Base-by-base conservation (phyloP, 352 stramenopile genomes). In the Phytophthora sp. region DNA sequence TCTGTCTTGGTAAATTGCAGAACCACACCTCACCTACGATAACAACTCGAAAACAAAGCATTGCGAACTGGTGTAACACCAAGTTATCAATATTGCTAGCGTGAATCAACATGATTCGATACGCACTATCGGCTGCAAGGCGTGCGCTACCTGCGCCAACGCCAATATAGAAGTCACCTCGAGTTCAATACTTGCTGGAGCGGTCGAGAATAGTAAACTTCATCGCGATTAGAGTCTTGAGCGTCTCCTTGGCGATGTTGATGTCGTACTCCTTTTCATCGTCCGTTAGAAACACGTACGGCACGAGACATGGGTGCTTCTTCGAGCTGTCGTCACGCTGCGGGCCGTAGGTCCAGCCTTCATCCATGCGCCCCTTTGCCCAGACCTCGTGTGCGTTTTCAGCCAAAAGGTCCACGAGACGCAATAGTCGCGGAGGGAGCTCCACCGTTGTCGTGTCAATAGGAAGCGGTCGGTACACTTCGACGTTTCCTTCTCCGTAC, bases 311-410 rank as follows among this genome's bases (percentile, higher is more conserved):
- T 35, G 79, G 82, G 37, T 96, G 87, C 60, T 94, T 94, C 74
- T 94, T 94, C 30, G 72, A 44, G 37, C 74, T 54, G 54, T 96
- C 87, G 42, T 94, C 81, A 42, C 87, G 85, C 59, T 86, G 72
- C 11, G 87, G 86, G 3, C 87, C 87, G 55, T 94, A 96, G 0
- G 84, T 94, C 87, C 87, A 96, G 31, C 87, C 82, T 66, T 91
- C 86, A 63, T 94, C 86, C 87, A 96, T 96, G 21, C 87, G 79
- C 0, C 86, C 86, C 42, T 92, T 94, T 17, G 85, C 77, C 87
- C 87, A 96, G 15, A 96, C 87, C 53, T 96, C 87, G 56, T 96
- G 87, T 15, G 87, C 86, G 45, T 96, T 96, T 62, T 96, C 87
- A 1, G 87, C 82, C 7, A 96, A 57, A 44, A 96, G 51, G 35